Evolutionary conservation across 2,329 filamentous ascomycete genomes (phyloP), one percentile per base, ranked within the genome.

Genomic region (Pseudovirgaria hyperparasitica): DNA sequence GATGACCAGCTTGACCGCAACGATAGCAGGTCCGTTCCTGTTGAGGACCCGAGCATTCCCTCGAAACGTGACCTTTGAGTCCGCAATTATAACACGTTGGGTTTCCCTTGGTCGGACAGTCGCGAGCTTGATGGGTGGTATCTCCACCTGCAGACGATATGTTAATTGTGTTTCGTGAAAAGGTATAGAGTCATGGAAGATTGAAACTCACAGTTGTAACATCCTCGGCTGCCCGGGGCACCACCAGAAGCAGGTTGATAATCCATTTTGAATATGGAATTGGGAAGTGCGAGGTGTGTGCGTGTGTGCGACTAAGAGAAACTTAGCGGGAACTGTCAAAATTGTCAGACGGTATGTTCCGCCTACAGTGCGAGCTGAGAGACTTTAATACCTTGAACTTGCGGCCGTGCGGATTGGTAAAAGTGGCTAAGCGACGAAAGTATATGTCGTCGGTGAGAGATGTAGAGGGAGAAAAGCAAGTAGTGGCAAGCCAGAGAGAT

Each of bases 41-140:
- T 48, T 81, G 73, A 33, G 84, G 78, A 55, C 82, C 75, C 37
- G 79, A 76, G 70, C 87, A 96, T 54, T 96, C 87, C 58, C 86
- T 82, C 70, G 80, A 56, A 34, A 62, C 40, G 40, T 63, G 60
- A 32, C 60, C 61, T 45, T 62, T 56, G 39, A 57, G 54, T 37
- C 59, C 58, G 47, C 60, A 63, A 46, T 55, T 55, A 43, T 55
- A 63, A 57, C 60, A 63, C 29, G 52, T 57, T n/a, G 51, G 54
- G 41, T 49, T 57, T 23, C 59, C 61, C 52, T 64, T 63, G 45
- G 52, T 57, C 22, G 60, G 62, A 50, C 62, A 65, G 37, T 65
- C 62, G 31, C 59, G 57, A 41, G 62, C 59, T 40, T 61, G 57
- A 46, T 65, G 62, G 31, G 55, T 53, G 30, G 54, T 45, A 40